Conservation (phyloP, 225 moss, liverwort and hornwort genomes). For the Lunularia cruciata region DNA sequence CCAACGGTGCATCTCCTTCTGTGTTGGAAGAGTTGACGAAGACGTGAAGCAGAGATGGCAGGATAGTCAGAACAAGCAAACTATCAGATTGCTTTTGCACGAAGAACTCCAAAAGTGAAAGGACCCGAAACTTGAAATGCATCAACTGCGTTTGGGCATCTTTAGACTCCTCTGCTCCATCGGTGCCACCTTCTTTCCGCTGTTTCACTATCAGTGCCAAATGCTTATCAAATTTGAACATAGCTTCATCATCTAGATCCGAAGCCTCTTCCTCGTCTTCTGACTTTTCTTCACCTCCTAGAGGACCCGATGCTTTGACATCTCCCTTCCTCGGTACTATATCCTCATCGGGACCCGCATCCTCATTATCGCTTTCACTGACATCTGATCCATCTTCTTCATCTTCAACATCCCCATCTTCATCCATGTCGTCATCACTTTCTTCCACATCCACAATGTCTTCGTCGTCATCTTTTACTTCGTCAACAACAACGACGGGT, state of each 20-base stretch:
- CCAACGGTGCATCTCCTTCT: slow-evolving; percentile 60
- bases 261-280: slow-evolving; percentile 54
- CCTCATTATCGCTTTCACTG: slow-evolving; percentile 27
- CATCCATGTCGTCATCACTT: slow-evolving; percentile 50
- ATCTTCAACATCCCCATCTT: slow-evolving; percentile 41
- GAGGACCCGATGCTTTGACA: slow-evolving; percentile 4
- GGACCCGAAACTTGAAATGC: slow-evolving; percentile 83
- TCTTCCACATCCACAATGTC: slow-evolving; percentile 62
- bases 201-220: slow-evolving; percentile 74
- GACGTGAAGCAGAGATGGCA: slow-evolving; percentile 79
- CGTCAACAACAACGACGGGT: slow-evolving; percentile 63
- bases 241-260: slow-evolving; percentile 88
- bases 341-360: not conserved
- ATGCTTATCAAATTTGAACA: slow-evolving; percentile 85
- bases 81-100: slow-evolving; percentile 71
- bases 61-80: slow-evolving; percentile 62
- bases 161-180: slow-evolving; percentile 43
- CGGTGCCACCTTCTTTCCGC: slow-evolving; percentile 45
- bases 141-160: slow-evolving; percentile 68
- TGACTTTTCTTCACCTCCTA: slow-evolving; percentile 11
- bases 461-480: slow-evolving; percentile 44
- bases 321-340: slow-evolving; percentile 3
- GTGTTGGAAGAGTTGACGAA: slow-evolving; percentile 63
- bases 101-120: slow-evolving; percentile 69
- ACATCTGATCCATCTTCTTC: slow-evolving; percentile 34